These are phyloP conservation scores for Simplicillium sp. DNA, from an alignment of 2,329 filamentous ascomycete genomes.

Conservation along the genomic window DNA sequence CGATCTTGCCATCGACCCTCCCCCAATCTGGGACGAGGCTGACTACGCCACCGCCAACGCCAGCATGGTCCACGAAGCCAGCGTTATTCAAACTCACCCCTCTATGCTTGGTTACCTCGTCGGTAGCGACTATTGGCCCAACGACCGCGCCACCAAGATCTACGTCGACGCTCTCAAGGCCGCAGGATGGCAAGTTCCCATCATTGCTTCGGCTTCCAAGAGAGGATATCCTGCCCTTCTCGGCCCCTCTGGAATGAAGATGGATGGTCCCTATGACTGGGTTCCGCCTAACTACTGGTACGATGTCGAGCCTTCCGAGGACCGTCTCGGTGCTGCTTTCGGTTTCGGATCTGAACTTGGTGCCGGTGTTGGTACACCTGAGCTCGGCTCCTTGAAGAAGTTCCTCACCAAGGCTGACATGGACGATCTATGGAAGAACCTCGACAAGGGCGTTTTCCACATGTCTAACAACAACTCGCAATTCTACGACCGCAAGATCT, in stretches of 20 bases:
- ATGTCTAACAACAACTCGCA: constrained; percentile 46
- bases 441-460: constrained; percentile 45
- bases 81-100: constrained; percentile 50
- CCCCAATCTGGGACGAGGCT: constrained; percentile 32
- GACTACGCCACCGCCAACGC: constrained; percentile 46
- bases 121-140: constrained; percentile 55
- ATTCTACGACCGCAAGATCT: constrained; percentile 47
- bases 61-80: constrained; percentile 50
- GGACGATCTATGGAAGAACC: constrained; percentile 44
- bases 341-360: constrained; percentile 56
- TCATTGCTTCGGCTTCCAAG: constrained; percentile 48
- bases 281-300: constrained; percentile 58
- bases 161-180: constrained; percentile 40
- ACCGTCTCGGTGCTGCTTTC: constrained; percentile 44
- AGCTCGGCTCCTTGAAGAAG: constrained; percentile 39
- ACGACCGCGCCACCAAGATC: constrained; percentile 42
- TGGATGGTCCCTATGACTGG: constrained; percentile 59
- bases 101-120: constrained; percentile 48
- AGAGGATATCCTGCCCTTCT: constrained; percentile 41
- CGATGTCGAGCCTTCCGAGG: constrained; percentile 25
- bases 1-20: constrained; percentile 29
- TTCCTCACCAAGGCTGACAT: constrained; percentile 44
- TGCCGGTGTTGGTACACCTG: constrained; percentile 52
- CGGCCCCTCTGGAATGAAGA: constrained; percentile 52
- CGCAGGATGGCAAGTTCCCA: constrained; percentile 45